Evolutionary conservation across 345 rosid genomes (phyloP).

Genomic region (Microcos paniculata): DNA sequence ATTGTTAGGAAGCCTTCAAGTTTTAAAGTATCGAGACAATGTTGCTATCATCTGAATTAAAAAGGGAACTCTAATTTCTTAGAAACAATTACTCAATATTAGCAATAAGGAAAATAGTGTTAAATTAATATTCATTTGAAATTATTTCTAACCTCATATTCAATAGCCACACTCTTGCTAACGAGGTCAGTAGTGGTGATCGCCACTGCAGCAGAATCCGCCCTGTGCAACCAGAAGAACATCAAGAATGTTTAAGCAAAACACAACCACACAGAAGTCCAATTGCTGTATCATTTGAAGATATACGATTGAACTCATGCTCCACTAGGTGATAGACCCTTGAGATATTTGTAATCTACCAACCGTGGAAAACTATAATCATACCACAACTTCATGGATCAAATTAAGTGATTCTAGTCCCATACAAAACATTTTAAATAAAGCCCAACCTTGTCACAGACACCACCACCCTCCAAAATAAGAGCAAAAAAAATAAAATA

Average conservation of each 20-base stretch:
- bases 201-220: constrained; percentile 93
- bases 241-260: constrained; percentile 20
- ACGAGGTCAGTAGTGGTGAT: constrained; percentile 96
- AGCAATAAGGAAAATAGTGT: background rate
- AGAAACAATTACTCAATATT: background rate
- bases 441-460: background rate
- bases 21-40: background rate
- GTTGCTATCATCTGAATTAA: background rate
- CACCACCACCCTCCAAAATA: background rate
- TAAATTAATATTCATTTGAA: background rate
- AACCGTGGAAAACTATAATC: constrained; percentile 1
- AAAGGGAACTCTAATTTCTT: background rate
- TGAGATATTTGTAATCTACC: background rate
- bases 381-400: background rate
- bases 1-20: background rate
- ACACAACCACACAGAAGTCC: background rate
- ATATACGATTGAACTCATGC: background rate
- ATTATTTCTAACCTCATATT: constrained; percentile 51
- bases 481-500: background rate
- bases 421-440: background rate
- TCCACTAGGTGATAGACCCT: constrained; percentile 5
- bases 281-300: constrained; percentile 7
- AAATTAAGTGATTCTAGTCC: background rate
- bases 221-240: constrained; percentile 52
- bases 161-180: constrained; percentile 95